phyloP scores from a whole-genome alignment of 257 asterid genomes.

The Solanum lycopersicoides region DNA sequence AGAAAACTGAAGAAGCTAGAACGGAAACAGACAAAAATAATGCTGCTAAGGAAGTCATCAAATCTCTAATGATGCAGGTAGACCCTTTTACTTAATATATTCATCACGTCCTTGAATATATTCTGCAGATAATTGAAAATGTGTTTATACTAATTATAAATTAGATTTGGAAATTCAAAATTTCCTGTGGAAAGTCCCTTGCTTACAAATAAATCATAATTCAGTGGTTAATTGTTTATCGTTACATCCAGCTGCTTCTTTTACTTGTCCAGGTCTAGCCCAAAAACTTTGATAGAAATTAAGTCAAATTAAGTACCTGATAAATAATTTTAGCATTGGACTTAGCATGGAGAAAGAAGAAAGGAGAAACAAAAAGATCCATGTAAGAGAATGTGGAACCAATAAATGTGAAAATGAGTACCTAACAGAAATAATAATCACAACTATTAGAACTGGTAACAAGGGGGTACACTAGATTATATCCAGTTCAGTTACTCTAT shows the following conservation, averaged over 20 bases:
- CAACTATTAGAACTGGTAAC: neutral
- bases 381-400: neutral
- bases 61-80: conserved; percentile 44
- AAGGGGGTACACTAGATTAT: neutral
- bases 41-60: conserved; percentile 50
- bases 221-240: neutral
- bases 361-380: neutral
- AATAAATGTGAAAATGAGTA: neutral
- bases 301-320: neutral
- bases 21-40: conserved; percentile 34
- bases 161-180: neutral
- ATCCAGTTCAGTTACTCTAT: neutral
- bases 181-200: neutral
- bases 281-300: neutral
- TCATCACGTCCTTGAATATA: neutral
- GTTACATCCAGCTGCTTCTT: neutral
- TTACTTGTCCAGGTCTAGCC: neutral
- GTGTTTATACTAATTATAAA: neutral
- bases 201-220: neutral
- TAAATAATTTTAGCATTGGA: neutral
- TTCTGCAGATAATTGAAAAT: neutral
- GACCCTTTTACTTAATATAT: neutral
- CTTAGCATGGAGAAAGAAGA: neutral
- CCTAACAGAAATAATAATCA: neutral
- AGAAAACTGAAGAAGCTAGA: conserved; percentile 25